phyloP scores from a whole-genome alignment of 2,329 filamentous ascomycete genomes.

The Parastagonospora avenae region DNA sequence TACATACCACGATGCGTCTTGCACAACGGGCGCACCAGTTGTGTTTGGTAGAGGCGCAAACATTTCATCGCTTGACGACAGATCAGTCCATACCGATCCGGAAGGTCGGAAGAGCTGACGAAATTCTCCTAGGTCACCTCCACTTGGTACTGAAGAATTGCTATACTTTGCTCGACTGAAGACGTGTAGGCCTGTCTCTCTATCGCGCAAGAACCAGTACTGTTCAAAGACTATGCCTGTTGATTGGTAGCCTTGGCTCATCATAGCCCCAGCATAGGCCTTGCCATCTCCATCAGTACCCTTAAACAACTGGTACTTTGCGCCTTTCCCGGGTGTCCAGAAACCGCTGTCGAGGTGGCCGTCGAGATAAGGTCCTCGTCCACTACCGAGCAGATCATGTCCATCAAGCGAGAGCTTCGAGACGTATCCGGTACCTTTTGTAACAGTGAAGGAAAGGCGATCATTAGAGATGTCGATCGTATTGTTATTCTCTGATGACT shows the following conservation, averaged over 20 bases:
- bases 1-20: conserved; percentile 68
- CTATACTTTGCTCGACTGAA: conserved; percentile 66
- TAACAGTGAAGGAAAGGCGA: conserved; percentile 15
- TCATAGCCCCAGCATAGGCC: conserved; percentile 62
- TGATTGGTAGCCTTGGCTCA: conserved; percentile 63
- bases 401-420: conserved; percentile 50
- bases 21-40: conserved; percentile 55
- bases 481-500: conserved; percentile 13
- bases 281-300: conserved; percentile 58
- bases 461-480: conserved; percentile 22
- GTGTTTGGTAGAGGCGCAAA: conserved; percentile 59
- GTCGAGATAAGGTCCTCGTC: conserved; percentile 65
- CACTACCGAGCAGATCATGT: conserved; percentile 61
- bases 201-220: conserved; percentile 68
- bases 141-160: conserved; percentile 61
- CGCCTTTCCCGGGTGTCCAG: conserved; percentile 62
- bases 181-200: conserved; percentile 66
- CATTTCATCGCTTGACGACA: conserved; percentile 60
- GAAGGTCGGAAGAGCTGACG: conserved; percentile 66
- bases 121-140: conserved; percentile 66
- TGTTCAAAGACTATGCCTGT: conserved; percentile 66
- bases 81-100: conserved; percentile 65
- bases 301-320: conserved; percentile 58
- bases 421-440: conserved; percentile 13
- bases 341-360: conserved; percentile 66